Evolutionary conservation across 352 stramenopile species (phyloP), one percentile per base, ranked within the genome.

Genomic region (Pythium brassicae): DNA sequence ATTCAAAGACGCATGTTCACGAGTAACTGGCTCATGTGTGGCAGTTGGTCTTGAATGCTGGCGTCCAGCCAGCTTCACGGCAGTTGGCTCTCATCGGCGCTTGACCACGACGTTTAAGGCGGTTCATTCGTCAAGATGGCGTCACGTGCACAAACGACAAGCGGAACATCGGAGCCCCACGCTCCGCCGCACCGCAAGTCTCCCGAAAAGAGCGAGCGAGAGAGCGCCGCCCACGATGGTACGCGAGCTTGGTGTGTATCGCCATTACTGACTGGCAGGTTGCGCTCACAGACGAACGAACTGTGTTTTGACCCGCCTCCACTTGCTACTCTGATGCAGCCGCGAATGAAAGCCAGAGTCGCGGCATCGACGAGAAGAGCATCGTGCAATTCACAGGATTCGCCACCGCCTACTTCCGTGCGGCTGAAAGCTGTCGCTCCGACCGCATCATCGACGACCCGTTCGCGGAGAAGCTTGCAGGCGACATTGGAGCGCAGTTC

Each of bases 381-480:
- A 50, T 49, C 14, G 50, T 55, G 47, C 44, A 62, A 22, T 50
- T 62, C 20, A 57, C 61, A 11, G 39, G 57, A 1, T 45, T 57
- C 23, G 32, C 32, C n/a, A 62, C 53, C 4, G 61, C 61, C 17
- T 65, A 68, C 43, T 29, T 66, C 51, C 61, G 61, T 10, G 61
- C 61, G 3, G 51, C 49, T 15, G 61, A 68, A 44, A 62, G 45
- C 45, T 32, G 25, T n/a, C 61, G 61, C 9, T 34, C 43, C 2
- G 50, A 68, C 19, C 48, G 50, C 47, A 55, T 68, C 39, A 53
- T 66, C 22, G 20, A 68, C 9, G 61, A 68, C 23, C 61, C 48
- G 2, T 68, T 66, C 20, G 61, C 61, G 0, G 57, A 68, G 29
- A 35, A 43, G 4, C 50, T 68, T 4, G 40, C 61, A 2, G 57